These are phyloP conservation scores for Clavispora phyllophila DNA, from an alignment of 805 yeast species.

Conservation along the genomic window DNA sequence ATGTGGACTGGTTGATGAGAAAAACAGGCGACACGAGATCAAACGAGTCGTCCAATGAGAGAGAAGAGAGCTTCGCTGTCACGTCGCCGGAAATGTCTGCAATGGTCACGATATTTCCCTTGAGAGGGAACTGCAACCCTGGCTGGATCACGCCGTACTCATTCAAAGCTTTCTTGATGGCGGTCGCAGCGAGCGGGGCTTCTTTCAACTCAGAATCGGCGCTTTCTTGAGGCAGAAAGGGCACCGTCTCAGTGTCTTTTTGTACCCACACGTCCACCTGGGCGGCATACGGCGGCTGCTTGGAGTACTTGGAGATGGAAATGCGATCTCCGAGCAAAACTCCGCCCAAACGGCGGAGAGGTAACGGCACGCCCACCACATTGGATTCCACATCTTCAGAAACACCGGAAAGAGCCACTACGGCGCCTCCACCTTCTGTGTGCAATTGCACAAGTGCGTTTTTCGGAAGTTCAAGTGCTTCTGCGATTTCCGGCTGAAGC, in stretches of 20 bases:
- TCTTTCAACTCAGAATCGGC: not conserved
- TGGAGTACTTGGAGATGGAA: constrained; percentile 38
- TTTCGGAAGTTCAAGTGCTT: constrained; percentile 39
- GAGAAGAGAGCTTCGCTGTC: constrained; percentile 8
- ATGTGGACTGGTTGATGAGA: constrained; percentile 30
- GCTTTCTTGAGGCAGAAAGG: too few relatives aligned
- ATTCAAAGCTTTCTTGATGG: constrained; percentile 38
- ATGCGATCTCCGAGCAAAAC: constrained; percentile 46
- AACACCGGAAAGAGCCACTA: constrained; percentile 38
- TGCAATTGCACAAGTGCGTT: constrained; percentile 45
- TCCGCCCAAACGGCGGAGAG: constrained; percentile 30
- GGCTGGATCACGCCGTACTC: constrained; percentile 62
- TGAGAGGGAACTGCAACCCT: constrained; percentile 36
- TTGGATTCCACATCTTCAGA: constrained; percentile 30
- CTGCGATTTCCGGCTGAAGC: constrained; percentile 41
- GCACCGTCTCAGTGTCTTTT: not conserved
- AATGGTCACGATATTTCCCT: constrained; percentile 18
- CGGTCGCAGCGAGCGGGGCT: constrained; percentile 8
- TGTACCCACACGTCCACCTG: constrained; percentile 5
- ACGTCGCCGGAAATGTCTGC: constrained; percentile 19
- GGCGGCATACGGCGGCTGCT: constrained; percentile 40
- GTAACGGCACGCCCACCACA: constrained; percentile 23
- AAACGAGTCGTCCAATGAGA: constrained; percentile 5
- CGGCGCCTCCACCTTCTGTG: constrained; percentile 43
- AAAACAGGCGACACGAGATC: constrained; percentile 44